Evolutionary conservation across 306 rosid species (phyloP), one percentile per base, ranked within the genome.

Genomic region (Quercus berberidifolia): DNA sequence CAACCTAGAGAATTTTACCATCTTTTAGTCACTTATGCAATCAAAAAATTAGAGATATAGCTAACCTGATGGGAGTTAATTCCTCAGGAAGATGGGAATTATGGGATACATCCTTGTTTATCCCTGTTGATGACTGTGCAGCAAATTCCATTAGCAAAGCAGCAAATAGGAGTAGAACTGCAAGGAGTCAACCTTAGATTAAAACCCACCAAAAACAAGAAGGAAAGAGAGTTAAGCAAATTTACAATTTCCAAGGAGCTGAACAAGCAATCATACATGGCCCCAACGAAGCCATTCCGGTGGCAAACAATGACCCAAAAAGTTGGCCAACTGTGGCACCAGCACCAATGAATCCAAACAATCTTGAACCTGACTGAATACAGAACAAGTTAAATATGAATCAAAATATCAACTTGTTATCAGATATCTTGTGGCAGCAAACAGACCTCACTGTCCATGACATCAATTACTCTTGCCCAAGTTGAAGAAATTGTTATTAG

Each of bases 321-420:
- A 95, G 90, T 85, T 95, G 99, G 77, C 98, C 99, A n/a, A 95
- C 98, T 15, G 99, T 95, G 72, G 99, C 99, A 70, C 99, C 99
- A 77, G 98, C 97, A 78, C 98, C 99, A 77, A 95, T 89, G 83
- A 95, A 95, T 70, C 97, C 98, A 68, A 95, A 95, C 81, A 95
- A 88, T 93, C 98, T 95, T 75, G 98, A 89, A 90, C 99, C 99
- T 91, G 99, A 95, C 99, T 95, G 99, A 89, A 92, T 63, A 73
- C 82, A 71, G 21, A 74, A 78, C 73, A 85, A 81, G 79, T 86
- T 84, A 89, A 82, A 79, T 11, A 76, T 46, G 59, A 31, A 64
- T 28, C n/a, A 75, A 35, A 74, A 67, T 55, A 52, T 60, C 52
- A 67, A 58, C 57, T 54, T 20, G 15, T 71, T 23, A 78, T 65